A percentile compares a stretch with the other conserved stretches of the same genome.
These are phyloP conservation scores for Solanum verrucosum DNA, from an alignment of 257 asterid species.

Conservation along the genomic window DNA sequence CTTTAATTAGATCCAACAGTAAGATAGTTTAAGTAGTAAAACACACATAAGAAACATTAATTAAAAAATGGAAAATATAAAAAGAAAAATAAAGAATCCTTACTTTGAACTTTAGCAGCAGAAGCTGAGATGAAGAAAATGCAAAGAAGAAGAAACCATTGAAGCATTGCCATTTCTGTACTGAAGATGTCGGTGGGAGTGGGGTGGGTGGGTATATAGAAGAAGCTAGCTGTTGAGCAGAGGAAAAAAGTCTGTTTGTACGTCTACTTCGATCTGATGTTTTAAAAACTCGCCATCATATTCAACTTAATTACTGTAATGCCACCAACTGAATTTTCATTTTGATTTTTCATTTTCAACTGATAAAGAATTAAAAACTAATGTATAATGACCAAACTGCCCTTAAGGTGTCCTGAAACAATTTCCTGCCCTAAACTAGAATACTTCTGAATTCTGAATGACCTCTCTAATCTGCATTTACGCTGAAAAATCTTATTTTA, in stretches of 20 bases:
- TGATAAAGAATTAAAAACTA: neutral
- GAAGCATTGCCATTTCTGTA: neutral
- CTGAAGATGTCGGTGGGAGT: neutral
- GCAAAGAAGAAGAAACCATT: conserved; percentile 7
- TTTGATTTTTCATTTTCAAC: neutral
- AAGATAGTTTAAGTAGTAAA: neutral
- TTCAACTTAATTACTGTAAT: conserved; percentile 7
- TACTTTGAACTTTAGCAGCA: conserved; percentile 29
- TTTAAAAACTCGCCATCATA: neutral
- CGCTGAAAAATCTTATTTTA: neutral
- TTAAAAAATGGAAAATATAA: neutral
- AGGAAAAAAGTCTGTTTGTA: neutral
- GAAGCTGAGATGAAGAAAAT: conserved; percentile 8
- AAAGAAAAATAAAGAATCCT: neutral
- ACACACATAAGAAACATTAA: neutral
- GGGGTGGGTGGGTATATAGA: neutral
- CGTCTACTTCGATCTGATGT: conserved; percentile 20
- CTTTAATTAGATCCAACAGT: neutral
- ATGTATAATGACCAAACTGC: neutral
- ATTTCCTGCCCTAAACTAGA: neutral
- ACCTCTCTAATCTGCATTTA: neutral
- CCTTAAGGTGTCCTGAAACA: neutral
- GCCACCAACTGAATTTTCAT: neutral
- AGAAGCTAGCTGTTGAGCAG: conserved; percentile 4
- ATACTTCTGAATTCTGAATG: neutral